Base-by-base conservation (phyloP, 2,329 filamentous ascomycete genomes). In the Fusarium graminum region DNA sequence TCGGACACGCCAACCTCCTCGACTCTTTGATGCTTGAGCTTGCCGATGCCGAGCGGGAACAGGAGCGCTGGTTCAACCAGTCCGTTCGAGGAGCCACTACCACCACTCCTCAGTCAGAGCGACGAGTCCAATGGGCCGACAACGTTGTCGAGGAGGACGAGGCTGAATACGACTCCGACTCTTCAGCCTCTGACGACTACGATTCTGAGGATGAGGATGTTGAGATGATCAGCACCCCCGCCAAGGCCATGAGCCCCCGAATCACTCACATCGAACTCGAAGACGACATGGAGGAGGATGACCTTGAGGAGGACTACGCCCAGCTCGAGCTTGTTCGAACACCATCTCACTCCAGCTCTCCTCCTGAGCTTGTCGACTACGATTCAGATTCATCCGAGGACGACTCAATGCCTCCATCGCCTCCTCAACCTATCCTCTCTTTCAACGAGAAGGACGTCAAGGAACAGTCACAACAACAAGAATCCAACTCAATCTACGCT, bases 61-160 rank as follows among this genome's bases (percentile, higher is more conserved):
- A 98, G 81, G 94, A 98, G 81, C 90, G 88, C 70, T 97, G 94
- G 94, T 98, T 97, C 90, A 96, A 97, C 87, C 91, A 93, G 79
- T 95, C 93, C 65, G 92, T 97, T 80, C 90, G 88, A 77, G 91
- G 90, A 75, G 91, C 91, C 71, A 84, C 84, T 71, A 84, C 84
- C 76, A 80, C 77, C 52, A 74, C 34, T n/a, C 34, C 81, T 63
- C 84, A 90, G 70, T 60, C 65, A 66, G 86, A 92, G 65, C 87
- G 86, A 78, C 92, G 92, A 81, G 88, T 97, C 72, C 91, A 94
- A 84, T 97, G 93, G 92, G 92, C 92, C 74, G 92, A 96, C 78
- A 85, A 87, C 78, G 84, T 87, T 55, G 86, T 94, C 66, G 84
- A 86, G 62, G 91, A 94, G 79, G 90, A 92, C 68, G 81, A 86